Evolutionary conservation across 2,329 filamentous ascomycete genomes (phyloP).

Genomic region (Cladosporium austrohemisphaericum): DNA sequence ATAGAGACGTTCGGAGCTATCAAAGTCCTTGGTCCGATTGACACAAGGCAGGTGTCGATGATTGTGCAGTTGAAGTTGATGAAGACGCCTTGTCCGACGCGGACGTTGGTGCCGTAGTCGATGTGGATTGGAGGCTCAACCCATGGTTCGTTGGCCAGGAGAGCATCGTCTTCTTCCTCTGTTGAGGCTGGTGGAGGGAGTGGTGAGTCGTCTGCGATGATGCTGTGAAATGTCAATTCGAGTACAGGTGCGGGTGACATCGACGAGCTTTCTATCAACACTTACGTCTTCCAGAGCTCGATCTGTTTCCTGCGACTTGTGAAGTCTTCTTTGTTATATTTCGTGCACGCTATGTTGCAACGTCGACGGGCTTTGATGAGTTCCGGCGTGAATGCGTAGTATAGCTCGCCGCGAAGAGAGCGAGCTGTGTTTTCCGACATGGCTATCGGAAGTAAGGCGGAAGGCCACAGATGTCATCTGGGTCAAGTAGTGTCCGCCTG

Average conservation of each 20-base stretch:
- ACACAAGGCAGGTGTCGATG: conserved; percentile 71
- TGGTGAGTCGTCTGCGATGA: conserved; percentile 59
- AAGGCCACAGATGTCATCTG: not conserved
- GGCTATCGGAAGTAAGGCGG: not conserved
- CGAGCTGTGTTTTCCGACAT: conserved; percentile 35
- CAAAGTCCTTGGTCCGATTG: conserved; percentile 71
- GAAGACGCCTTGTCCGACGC: conserved; percentile 66
- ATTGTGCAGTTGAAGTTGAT: conserved; percentile 73
- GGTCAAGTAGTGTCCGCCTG: not conserved
- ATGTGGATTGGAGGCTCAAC: conserved; percentile 65
- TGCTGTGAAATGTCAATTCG: conserved; percentile 42
- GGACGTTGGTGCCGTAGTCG: conserved; percentile 76
- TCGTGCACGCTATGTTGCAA: conserved; percentile 58
- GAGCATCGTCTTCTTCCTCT: conserved; percentile 60
- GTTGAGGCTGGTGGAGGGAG: conserved; percentile 58
- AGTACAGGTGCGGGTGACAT: not conserved
- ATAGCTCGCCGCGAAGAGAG: conserved; percentile 53
- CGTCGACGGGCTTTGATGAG: conserved; percentile 61
- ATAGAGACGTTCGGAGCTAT: conserved; percentile 75
- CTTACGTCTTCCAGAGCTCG: conserved; percentile 69
- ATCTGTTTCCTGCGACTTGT: conserved; percentile 59
- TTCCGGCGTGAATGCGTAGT: conserved; percentile 68
- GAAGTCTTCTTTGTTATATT: conserved; percentile 60
- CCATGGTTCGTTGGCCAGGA: conserved; percentile 64
- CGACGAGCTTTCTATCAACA: conserved; percentile 19